A percentile compares a stretch with the other conserved stretches of the same genome.
Evolutionary conservation across 768 basidiomycete genomes (phyloP).

Genomic region (Russula abietina): DNA sequence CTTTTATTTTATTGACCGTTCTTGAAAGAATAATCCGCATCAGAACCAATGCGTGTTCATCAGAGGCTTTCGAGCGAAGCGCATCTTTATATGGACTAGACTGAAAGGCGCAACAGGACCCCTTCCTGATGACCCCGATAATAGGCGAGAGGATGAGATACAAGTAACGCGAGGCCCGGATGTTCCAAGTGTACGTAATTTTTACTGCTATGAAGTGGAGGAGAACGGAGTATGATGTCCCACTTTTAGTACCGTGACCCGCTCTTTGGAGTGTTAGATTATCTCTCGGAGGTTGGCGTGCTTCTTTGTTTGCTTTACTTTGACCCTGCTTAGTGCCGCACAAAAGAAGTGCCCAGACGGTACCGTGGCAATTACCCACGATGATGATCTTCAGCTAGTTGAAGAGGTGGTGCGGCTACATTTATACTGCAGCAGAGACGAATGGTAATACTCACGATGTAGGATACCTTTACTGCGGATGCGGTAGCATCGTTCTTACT

Average conservation of each 20-base stretch:
- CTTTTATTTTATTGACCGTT: too few relatives aligned
- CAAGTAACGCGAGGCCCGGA: neutral
- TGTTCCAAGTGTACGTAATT: neutral
- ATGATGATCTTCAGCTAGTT: conserved; percentile 9
- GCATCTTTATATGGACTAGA: neutral
- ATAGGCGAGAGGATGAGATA: neutral
- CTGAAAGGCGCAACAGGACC: conserved; percentile 5
- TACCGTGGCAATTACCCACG: conserved; percentile 14
- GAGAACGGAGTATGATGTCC: neutral
- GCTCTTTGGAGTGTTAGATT: conserved; percentile 12
- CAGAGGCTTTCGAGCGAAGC: conserved; percentile 12
- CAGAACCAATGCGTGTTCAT: conserved; percentile 16
- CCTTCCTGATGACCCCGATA: conserved; percentile 2
- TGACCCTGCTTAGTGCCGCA: neutral
- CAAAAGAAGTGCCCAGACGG: conserved; percentile 13
- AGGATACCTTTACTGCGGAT: conserved; percentile 15
- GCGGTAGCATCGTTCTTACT: conserved; percentile 8
- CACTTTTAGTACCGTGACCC: conserved; percentile 14
- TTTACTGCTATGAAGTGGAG: neutral
- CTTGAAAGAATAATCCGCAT: neutral
- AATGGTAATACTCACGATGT: neutral
- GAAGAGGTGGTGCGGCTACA: conserved; percentile 15
- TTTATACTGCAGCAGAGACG: neutral
- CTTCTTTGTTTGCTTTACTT: neutral
- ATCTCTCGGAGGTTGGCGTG: conserved; percentile 13